phyloP scores from a whole-genome alignment of 208 protist species.

The Chromosphaera perkinsii region DNA sequence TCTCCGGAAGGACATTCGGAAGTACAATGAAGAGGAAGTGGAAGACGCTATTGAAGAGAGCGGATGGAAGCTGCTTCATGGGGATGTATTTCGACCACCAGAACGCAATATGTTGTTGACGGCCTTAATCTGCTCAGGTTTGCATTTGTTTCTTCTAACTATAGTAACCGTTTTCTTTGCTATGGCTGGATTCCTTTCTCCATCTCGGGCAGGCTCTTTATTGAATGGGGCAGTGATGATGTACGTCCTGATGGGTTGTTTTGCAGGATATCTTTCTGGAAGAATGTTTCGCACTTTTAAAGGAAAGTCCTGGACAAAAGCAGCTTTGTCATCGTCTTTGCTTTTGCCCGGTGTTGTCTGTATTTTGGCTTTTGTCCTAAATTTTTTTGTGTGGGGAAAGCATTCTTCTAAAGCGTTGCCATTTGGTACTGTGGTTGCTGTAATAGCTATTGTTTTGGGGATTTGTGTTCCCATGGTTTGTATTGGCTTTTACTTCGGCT shows the following conservation, averaged over 20 bases:
- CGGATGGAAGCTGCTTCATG: constrained; percentile 92
- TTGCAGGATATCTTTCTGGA: constrained; percentile 83
- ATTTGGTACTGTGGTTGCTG: constrained; percentile 42
- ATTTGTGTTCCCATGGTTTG: constrained; percentile 90
- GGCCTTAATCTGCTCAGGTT: constrained; percentile 81
- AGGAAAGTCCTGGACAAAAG: constrained; percentile 73
- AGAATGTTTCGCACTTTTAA: constrained; percentile 76
- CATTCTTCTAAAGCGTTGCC: constrained; percentile 59
- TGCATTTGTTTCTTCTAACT: constrained; percentile 75
- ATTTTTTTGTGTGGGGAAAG: constrained; percentile 66
- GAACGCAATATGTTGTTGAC: constrained; percentile 68
- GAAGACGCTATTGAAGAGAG: constrained; percentile 74
- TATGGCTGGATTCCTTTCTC: constrained; percentile 61
- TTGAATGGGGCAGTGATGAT: constrained; percentile 31
- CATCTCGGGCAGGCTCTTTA: constrained; percentile 70
- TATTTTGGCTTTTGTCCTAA: constrained; percentile 72
- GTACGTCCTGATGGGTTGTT: constrained; percentile 62
- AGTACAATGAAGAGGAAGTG: constrained; percentile 73
- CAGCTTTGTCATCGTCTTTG: constrained; percentile 71
- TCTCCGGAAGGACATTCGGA: constrained; percentile 85
- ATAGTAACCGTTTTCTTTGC: constrained; percentile 56
- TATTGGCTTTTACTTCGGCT: constrained; percentile 85
- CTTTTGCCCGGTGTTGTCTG: constrained; percentile 68
- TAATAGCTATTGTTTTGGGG: constrained; percentile 47
- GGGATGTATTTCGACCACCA: constrained; percentile 90